These are phyloP conservation scores for Dittrichia graveolens DNA, from an alignment of 129 eudicot genomes.

Conservation along the genomic window DNA sequence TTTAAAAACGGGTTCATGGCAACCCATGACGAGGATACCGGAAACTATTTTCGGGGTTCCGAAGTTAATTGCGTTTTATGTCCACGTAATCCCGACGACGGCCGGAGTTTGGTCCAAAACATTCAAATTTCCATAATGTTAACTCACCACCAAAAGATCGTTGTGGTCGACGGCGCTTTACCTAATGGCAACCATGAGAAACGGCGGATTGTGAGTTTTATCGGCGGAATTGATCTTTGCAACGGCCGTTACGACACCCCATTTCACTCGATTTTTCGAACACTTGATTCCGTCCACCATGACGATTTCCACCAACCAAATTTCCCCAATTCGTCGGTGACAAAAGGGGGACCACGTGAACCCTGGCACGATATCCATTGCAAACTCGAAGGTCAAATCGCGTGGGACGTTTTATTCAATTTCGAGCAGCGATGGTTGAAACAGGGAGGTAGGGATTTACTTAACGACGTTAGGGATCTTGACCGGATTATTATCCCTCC, in stretches of 20 bases:
- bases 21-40: constrained; percentile 87
- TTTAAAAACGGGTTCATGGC: constrained; percentile 80
- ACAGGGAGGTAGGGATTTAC: constrained; percentile 63
- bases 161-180: constrained; percentile 68
- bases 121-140: constrained; percentile 63
- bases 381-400: constrained; percentile 68
- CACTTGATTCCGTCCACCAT: constrained; percentile 63
- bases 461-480: constrained; percentile 51
- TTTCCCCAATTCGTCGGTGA: constrained; percentile 46
- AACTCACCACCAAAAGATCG: constrained; percentile 87
- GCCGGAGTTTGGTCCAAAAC: constrained; percentile 68
- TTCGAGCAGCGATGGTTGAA: constrained; percentile 89
- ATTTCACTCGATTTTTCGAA: constrained; percentile 65
- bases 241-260: constrained; percentile 87
- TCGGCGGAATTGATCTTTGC: constrained; percentile 92
- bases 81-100: constrained; percentile 88
- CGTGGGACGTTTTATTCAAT: constrained; percentile 82
- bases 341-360: constrained; percentile 87
- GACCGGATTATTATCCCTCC: constrained; percentile 57
- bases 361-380: constrained; percentile 95
- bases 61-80: constrained; percentile 81
- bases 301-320: constrained; percentile 88
- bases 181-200: constrained; percentile 56
- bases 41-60: constrained; percentile 48
- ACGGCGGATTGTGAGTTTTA: constrained; percentile 71